Evolutionary conservation across 1,284 basidiomycete genomes (phyloP).

Genomic region (Rhodotorula sp.): DNA sequence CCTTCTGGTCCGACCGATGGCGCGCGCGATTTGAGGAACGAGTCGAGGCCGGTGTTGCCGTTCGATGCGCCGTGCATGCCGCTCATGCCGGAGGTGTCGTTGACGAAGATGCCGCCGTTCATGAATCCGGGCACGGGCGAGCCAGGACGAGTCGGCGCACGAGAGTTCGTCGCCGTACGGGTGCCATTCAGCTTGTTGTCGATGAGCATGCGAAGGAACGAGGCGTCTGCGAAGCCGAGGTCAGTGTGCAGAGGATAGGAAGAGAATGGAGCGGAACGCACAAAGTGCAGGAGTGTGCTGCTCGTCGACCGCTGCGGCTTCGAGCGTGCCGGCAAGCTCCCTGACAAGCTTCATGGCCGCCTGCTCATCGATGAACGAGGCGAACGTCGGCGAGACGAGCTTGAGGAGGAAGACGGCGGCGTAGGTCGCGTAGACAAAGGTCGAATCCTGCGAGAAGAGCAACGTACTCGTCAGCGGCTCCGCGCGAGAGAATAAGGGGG

Average conservation of each 20-base stretch:
- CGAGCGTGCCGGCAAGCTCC: slow-evolving; percentile 35
- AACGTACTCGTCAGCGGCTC: background rate
- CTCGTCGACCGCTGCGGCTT: slow-evolving; percentile 36
- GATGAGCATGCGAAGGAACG: slow-evolving; percentile 70
- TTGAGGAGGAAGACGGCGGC: slow-evolving; percentile 50
- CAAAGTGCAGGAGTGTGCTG: slow-evolving; percentile 30
- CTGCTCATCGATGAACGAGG: slow-evolving; percentile 38
- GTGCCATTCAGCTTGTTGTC: slow-evolving; percentile 38
- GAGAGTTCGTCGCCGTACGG: slow-evolving; percentile 34
- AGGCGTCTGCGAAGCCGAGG: slow-evolving; percentile 72
- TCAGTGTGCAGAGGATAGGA: background rate
- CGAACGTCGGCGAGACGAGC: slow-evolving; percentile 37
- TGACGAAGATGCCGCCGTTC: background rate
- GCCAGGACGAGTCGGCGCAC: slow-evolving; percentile 30
- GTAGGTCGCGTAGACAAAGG: slow-evolving; percentile 50
- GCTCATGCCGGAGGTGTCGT: background rate
- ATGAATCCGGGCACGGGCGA: slow-evolving; percentile 14
- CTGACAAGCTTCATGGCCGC: slow-evolving; percentile 37
- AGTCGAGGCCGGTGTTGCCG: slow-evolving; percentile 15
- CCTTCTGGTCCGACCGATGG: slow-evolving; percentile 24
- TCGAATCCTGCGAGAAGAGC: slow-evolving; percentile 39
- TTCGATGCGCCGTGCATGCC: background rate
- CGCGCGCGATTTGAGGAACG: slow-evolving; percentile 25
- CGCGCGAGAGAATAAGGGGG: background rate
- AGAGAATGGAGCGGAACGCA: background rate